These are phyloP conservation scores for Phytophthora macrochlamydospora DNA, from an alignment of 352 stramenopile genomes.

Conservation along the genomic window DNA sequence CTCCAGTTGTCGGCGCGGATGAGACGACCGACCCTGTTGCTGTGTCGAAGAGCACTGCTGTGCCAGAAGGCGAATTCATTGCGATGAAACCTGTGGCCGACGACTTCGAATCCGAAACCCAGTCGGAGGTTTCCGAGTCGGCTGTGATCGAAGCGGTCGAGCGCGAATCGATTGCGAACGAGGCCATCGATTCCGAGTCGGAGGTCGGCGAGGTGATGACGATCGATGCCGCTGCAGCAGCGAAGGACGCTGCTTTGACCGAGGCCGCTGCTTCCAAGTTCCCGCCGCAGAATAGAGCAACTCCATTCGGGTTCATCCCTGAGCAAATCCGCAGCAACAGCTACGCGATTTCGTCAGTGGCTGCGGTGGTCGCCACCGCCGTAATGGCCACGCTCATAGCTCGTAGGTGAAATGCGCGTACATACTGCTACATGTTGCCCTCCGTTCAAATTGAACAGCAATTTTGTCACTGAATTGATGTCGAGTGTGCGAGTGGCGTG, in stretches of 20 bases:
- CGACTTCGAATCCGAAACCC: slow-evolving; percentile 18
- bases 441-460: too few species aligned
- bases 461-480: too few species aligned
- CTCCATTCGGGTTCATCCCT: slow-evolving; percentile 18
- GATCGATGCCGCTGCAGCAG: slow-evolving; percentile 27
- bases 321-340: slow-evolving; percentile 30
- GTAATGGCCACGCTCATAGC: slow-evolving; percentile 32
- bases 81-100: slow-evolving; percentile 11
- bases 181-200: slow-evolving; percentile 20
- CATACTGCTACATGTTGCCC: too few species aligned
- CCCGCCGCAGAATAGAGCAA: background rate
- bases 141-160: slow-evolving; percentile 15
- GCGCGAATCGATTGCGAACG: background rate
- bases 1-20: background rate
- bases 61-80: background rate
- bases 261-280: slow-evolving; percentile 18
- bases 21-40: background rate
- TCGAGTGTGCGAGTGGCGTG: too few species aligned
- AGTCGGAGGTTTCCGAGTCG: slow-evolving; percentile 27
- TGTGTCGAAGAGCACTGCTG: background rate
- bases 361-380: slow-evolving; percentile 27
- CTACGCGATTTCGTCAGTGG: slow-evolving; percentile 38
- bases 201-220: slow-evolving; percentile 38
- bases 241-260: slow-evolving; percentile 19
- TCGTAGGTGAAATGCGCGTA: slow-evolving; percentile 21